A percentile compares a stretch with the other conserved stretches of the same genome.
These are phyloP conservation scores for Perkinsus olseni DNA, from an alignment of 169 alveolate genomes.

Conservation along the genomic window DNA sequence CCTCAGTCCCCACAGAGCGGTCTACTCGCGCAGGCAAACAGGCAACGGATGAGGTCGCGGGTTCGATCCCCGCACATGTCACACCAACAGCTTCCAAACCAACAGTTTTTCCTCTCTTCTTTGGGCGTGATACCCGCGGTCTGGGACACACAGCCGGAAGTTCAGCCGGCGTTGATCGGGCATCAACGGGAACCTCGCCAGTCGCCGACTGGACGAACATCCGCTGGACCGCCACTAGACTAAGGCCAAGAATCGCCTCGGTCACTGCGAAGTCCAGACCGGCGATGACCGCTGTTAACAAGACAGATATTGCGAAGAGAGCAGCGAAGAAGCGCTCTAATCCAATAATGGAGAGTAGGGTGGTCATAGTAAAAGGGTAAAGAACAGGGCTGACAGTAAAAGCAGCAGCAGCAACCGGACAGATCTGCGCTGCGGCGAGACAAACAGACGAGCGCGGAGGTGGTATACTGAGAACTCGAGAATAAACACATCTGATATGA, in stretches of 20 bases:
- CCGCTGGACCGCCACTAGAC: background rate
- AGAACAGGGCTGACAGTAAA: background rate
- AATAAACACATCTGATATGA: too few relatives aligned
- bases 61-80: background rate
- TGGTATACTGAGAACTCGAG: too few relatives aligned
- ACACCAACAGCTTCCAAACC: background rate
- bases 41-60: background rate
- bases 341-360: background rate
- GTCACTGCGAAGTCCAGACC: background rate
- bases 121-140: background rate
- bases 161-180: too few relatives aligned
- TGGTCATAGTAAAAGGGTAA: background rate
- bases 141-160: background rate
- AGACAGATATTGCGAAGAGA: background rate
- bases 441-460: too few relatives aligned
- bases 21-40: background rate
- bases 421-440: too few relatives aligned
- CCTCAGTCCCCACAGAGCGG: background rate
- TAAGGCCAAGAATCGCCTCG: background rate
- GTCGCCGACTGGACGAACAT: background rate
- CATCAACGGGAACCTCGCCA: too few relatives aligned
- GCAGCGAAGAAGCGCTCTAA: background rate
- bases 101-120: background rate
- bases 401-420: background rate
- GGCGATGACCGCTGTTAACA: background rate